These are phyloP conservation scores for Hygrophoropsis aurantiaca DNA, from an alignment of 768 basidiomycete species.

Conservation along the genomic window DNA sequence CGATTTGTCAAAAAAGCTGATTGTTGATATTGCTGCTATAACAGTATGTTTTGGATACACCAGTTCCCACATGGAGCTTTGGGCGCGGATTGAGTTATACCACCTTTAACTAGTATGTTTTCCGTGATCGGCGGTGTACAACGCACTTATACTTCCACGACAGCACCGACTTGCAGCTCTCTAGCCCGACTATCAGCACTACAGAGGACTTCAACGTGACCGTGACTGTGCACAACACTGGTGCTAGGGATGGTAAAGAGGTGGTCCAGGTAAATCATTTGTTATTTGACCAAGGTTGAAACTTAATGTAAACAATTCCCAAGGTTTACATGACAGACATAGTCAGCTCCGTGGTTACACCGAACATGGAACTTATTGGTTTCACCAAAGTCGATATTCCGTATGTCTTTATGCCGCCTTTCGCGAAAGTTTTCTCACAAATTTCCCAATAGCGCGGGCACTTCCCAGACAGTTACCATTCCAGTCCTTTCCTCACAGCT, in stretches of 20 bases:
- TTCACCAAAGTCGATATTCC: conserved; percentile 60
- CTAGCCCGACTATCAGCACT: conserved; percentile 43
- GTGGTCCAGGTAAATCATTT: conserved; percentile 53
- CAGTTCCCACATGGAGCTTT: conserved; percentile 63
- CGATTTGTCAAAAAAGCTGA: too few species aligned
- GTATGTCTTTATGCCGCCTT: conserved; percentile 31
- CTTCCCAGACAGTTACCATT: conserved; percentile 47
- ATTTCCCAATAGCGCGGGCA: conserved; percentile 41
- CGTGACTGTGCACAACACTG: conserved; percentile 63
- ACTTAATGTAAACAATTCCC: not conserved
- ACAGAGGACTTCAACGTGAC: conserved; percentile 54
- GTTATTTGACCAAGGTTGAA: not conserved
- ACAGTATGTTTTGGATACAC: conserved; percentile 59
- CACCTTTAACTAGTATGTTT: conserved; percentile 57
- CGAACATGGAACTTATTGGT: conserved; percentile 59
- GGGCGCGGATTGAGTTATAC: conserved; percentile 67
- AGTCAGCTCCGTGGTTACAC: conserved; percentile 61
- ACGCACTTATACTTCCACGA: not conserved
- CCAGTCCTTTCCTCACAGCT: conserved; percentile 46
- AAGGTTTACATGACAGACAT: conserved; percentile 65
- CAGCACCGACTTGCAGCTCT: conserved; percentile 51
- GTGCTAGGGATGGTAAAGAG: conserved; percentile 56
- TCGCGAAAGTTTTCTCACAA: not conserved
- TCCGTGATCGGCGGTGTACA: not conserved
- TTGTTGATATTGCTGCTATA: too few species aligned